Base-by-base conservation (phyloP, 768 basidiomycete genomes). In the Amanita rubescens region DNA sequence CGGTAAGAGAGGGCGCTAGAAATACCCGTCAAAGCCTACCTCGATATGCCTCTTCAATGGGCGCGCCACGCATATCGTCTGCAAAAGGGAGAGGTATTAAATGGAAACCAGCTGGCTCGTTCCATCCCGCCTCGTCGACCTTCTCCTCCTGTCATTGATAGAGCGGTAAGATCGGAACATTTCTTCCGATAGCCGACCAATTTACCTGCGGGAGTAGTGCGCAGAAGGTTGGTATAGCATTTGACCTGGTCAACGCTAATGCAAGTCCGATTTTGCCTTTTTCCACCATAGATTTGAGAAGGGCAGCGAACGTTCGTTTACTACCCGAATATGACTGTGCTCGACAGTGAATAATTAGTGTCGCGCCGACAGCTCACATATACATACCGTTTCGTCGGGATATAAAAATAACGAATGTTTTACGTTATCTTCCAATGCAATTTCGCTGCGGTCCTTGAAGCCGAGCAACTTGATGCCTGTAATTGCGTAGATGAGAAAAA, bases 401-500 rank as follows among this genome's bases (percentile, higher is more conserved):
- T 92, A 90, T 52, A 98, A 80, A 65, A 98, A 98, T 43, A 81
- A 68, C 0, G 94, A 85, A 68, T 97, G 94, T 62, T 92, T 95
- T 62, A 96, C 68, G 59, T 94, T 95, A 63, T 97, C 91, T 64
- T 94, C 88, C 59, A 94, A 88, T 1, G 70, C 69, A 1, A 98
- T 75, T 58, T 86, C 77, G 5, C 67, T 67, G 11, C 76, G 77
- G 50, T 85, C 75, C 64, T 94, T 93, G 74, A 97, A 98, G 4
- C 96, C 96, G 24, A 99, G 81, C 4, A 99, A 81, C 66, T 87
- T 93, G 63, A 99, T 80, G 10, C 85, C 92, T 90, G 12, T 27
- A 52, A 19, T n/a, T n/a, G n/a, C n/a, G n/a, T n/a, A 11, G 27
- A 30, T 30, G 27, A 30, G 27, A 30, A 9, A 33, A 34, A 43